Evolutionary conservation across 73 alveolate species (phyloP).

Genomic region (Uronychia setigera): DNA sequence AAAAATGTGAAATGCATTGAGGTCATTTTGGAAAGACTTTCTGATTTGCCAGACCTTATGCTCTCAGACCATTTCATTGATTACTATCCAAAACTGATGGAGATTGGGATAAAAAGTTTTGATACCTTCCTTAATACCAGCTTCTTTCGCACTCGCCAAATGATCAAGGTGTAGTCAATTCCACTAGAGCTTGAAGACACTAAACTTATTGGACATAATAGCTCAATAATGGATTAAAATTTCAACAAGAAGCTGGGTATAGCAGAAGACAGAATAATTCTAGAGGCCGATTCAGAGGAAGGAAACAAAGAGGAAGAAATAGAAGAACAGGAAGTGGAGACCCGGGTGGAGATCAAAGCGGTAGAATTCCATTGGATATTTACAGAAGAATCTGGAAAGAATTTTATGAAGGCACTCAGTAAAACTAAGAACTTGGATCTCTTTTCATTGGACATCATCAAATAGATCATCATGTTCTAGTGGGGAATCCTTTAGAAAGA

Average conservation of each 20-base stretch:
- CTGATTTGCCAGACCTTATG: not conserved
- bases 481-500: slow-evolving; percentile 8
- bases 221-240: too few relatives aligned
- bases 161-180: too few relatives aligned
- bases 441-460: slow-evolving; percentile 5
- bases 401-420: slow-evolving; percentile 7
- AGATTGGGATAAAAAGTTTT: not conserved
- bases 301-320: not conserved
- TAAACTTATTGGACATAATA: too few relatives aligned
- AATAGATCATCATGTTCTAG: slow-evolving; percentile 5
- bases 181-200: too few relatives aligned
- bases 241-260: too few relatives aligned
- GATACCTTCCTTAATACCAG: not conserved
- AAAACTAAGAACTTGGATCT: slow-evolving; percentile 17
- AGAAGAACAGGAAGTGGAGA: not conserved
- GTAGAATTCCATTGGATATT: slow-evolving; percentile 31
- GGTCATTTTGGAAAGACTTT: not conserved
- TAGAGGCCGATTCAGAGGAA: too few relatives aligned
- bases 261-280: too few relatives aligned
- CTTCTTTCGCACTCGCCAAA: not conserved
- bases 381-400: not conserved
- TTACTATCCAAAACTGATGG: not conserved
- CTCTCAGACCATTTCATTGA: not conserved
- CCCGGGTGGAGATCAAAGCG: slow-evolving; percentile 7
- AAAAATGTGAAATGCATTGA: not conserved